Evolutionary conservation across 352 stramenopile genomes (phyloP).

Genomic region (Pythium periplocum): DNA sequence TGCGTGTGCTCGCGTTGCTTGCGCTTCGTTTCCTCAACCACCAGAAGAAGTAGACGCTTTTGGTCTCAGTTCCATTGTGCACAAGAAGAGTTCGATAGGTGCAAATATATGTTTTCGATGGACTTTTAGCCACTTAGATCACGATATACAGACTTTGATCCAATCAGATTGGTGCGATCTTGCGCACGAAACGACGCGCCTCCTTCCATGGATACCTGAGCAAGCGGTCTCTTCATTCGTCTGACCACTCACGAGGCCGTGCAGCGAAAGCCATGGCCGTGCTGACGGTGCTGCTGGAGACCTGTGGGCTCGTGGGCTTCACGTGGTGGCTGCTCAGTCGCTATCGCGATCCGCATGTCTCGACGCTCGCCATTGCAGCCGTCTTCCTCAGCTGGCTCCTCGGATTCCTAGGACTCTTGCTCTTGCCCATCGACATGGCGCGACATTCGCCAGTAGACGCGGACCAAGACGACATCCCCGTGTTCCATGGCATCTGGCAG

Average conservation of each 20-base stretch:
- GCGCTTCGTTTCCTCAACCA: conserved; percentile 19
- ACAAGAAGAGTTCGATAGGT: too few relatives aligned
- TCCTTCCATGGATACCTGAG: too few relatives aligned
- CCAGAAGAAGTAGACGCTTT: conserved; percentile 13
- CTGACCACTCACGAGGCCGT: neutral
- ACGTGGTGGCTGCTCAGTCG: conserved; percentile 52
- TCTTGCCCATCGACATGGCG: conserved; percentile 59
- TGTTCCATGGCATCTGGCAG: conserved; percentile 27
- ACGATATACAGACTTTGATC: too few relatives aligned
- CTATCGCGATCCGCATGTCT: conserved; percentile 49
- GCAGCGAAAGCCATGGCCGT: conserved; percentile 28
- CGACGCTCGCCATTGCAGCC: conserved; percentile 24
- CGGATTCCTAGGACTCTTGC: conserved; percentile 51
- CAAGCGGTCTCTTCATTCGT: too few relatives aligned
- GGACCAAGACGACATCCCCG: conserved; percentile 1
- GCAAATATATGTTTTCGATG: too few relatives aligned
- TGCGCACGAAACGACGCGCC: too few relatives aligned
- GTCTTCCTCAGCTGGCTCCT: conserved; percentile 58
- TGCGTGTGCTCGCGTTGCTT: conserved; percentile 12
- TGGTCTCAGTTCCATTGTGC: too few relatives aligned
- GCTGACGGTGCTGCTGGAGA: conserved; percentile 33
- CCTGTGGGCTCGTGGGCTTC: conserved; percentile 44
- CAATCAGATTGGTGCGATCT: too few relatives aligned
- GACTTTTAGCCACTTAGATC: too few relatives aligned
- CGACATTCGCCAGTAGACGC: conserved; percentile 16